Conservation (phyloP, 176 grass and related monocot species). For the Otatea glauca region DNA sequence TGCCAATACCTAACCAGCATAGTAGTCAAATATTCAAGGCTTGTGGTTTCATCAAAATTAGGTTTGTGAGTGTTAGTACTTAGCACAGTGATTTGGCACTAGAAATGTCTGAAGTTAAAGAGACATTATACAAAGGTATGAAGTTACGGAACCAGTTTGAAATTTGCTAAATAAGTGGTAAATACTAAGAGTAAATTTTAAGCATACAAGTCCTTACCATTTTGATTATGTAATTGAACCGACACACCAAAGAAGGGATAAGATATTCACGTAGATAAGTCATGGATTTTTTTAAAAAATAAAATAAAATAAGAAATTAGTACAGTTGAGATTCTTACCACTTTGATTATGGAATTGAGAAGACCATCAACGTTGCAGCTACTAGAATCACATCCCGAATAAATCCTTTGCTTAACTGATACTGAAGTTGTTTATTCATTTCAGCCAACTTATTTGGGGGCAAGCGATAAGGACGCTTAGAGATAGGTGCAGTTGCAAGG, state of each 20-base stretch:
- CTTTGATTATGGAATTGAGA: slow-evolving; percentile 71
- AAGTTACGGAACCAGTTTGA: neutral
- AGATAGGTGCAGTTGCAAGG: no score
- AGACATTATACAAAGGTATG: neutral
- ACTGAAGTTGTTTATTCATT: no score
- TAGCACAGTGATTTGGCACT: neutral
- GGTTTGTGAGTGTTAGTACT: neutral
- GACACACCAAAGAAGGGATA: neutral
- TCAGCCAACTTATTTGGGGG: no score
- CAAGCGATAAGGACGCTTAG: no score
- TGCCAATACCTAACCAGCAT: neutral
- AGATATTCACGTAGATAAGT: neutral
- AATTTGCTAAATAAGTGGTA: neutral
- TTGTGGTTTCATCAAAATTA: neutral
- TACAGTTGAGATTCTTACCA: no score
- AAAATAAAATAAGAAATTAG: neutral
- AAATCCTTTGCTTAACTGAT: no score
- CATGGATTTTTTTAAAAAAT: neutral
- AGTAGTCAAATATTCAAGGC: neutral
- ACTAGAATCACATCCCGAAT: no score
- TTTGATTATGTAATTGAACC: no score
- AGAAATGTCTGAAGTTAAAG: slow-evolving; percentile 13
- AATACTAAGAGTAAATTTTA: neutral
- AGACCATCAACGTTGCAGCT: slow-evolving; percentile 74
- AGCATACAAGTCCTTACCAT: neutral